Conservation (phyloP, 441 rosid genomes). For the Pelargonium australe region DNA sequence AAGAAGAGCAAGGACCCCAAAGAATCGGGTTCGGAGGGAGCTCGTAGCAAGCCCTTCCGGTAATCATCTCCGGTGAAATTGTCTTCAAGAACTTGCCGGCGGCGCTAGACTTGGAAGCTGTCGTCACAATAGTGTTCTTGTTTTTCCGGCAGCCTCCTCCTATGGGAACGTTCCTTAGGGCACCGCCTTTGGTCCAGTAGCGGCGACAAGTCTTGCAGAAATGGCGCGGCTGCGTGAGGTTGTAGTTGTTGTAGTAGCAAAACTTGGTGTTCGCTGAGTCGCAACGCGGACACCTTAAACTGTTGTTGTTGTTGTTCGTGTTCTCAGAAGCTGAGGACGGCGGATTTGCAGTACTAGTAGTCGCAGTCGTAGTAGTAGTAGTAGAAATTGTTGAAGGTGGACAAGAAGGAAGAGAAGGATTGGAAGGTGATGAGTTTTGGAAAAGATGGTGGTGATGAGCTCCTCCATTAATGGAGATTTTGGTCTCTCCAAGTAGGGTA, state of each 20-base stretch:
- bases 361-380: conserved; percentile 2
- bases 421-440: conserved; percentile 35
- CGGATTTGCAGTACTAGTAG: conserved; percentile 18
- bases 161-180: conserved; percentile 64
- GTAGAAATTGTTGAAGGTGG: conserved; percentile 23
- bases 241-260: conserved; percentile 79
- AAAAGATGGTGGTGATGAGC: conserved; percentile 21
- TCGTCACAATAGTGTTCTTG: conserved; percentile 38
- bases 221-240: conserved; percentile 77
- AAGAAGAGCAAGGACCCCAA: conserved; percentile 25
- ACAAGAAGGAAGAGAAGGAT: background rate
- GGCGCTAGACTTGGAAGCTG: conserved; percentile 33
- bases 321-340: conserved; percentile 34
- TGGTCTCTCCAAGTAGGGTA: conserved; percentile 29
- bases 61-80: conserved; percentile 32
- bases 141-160: conserved; percentile 72
- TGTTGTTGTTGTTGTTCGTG: conserved; percentile 15
- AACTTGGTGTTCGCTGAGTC: conserved; percentile 72
- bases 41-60: conserved; percentile 35
- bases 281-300: conserved; percentile 62
- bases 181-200: conserved; percentile 78
- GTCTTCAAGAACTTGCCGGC: conserved; percentile 35
- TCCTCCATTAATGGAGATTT: conserved; percentile 32
- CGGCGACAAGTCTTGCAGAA: conserved; percentile 86
- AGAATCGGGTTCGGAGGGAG: conserved; percentile 37